Evolutionary conservation across 352 stramenopile genomes (phyloP), one percentile per base, ranked within the genome.

Genomic region (Halophytophthora batemanensis): DNA sequence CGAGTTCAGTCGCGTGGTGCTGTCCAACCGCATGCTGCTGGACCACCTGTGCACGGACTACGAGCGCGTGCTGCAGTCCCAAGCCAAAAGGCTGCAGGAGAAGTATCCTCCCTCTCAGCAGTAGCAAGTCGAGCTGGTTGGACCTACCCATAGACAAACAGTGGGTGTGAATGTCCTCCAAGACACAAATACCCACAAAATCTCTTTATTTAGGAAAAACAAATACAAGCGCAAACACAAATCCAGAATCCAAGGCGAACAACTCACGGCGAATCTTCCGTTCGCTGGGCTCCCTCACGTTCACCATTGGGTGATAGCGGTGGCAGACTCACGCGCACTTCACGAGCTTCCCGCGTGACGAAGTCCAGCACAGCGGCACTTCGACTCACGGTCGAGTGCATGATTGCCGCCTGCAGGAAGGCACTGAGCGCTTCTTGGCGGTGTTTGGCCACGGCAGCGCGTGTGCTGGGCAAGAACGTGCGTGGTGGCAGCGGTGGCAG

Each of bases 11-110:
- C 74, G 69, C 39, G 72, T 92, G 10, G 71, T 87, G 51, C 73
- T 94, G 8, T 92, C 84, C 25, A 90, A 90, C 37, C 64, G 73
- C 38, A 94, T 94, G 84, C 71, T 94, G 12, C 64, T 89, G 15
- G 82, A 94, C 46, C 84, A 94, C 23, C 72, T 94, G n/a, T 93
- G 84, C 54, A 88, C 79, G 3, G 75, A 82, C 36, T 94, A 94
- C 58, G 83, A 94, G 47, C 68, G 66, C 25, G 65, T 84, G 56
- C 61, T 92, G 6, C 56, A 71, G 48, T 52, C 42, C 22, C 54
- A 66, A 17, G 59, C 59, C 1, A 46, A 69, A 22, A 3, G 2
- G 3, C 33, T 17, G 10, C 33, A 14, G 3, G 33, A 17, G 11
- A 17, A 13, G 4, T 31, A 4, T 4, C 4, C 4, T 31, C 25